Evolutionary conservation across 2,329 filamentous ascomycete genomes (phyloP), one percentile per base, ranked within the genome.

Genomic region (Aspergillus bombycis): DNA sequence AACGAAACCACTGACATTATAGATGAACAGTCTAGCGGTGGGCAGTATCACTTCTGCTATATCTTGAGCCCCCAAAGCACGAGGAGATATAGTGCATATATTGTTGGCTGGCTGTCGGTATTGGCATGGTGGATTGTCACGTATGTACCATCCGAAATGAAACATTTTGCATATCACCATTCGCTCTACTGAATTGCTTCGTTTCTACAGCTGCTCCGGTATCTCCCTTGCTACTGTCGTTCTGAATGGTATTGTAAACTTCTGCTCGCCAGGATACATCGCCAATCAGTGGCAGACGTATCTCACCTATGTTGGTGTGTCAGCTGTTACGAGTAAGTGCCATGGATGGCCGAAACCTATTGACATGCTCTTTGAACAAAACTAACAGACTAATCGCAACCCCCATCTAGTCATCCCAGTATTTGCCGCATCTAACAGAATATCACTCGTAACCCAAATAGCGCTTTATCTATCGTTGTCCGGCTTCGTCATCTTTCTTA

Each of bases 221-320:
- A 45, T 60, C 32, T 62, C 63, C 58, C 45, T 65, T 23, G 63
- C 59, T 46, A 63, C 67, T 6, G 34, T 62, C 11, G 41, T 67
- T 19, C 38, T 59, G 11, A 23, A 55, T 26, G 62, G 60, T 8
- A 52, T 71, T 26, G 67, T 61, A 5, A n/a, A 43, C 6, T 70
- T 69, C 59, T 67, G 38, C 46, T 21, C 67, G 32, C 45, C 60
- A 1, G 58, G 59, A 1, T 70, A 62, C 57, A 43, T 60, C 9
- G 53, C 60, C 34, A 65, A 60, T 5, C 67, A 69, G 32, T 70
- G 69, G 69, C 66, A 67, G 54, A 63, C 63, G 11, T 71, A 68
- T 56, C 45, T 70, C 36, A 62, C 67, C 8, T 68, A 66, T 54
- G 30, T 69, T 41, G 48, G 56, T 3, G 53, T 62, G 5, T 43